Base-by-base conservation (phyloP, 805 yeast genomes). In the Kodamaea leandrae region DNA sequence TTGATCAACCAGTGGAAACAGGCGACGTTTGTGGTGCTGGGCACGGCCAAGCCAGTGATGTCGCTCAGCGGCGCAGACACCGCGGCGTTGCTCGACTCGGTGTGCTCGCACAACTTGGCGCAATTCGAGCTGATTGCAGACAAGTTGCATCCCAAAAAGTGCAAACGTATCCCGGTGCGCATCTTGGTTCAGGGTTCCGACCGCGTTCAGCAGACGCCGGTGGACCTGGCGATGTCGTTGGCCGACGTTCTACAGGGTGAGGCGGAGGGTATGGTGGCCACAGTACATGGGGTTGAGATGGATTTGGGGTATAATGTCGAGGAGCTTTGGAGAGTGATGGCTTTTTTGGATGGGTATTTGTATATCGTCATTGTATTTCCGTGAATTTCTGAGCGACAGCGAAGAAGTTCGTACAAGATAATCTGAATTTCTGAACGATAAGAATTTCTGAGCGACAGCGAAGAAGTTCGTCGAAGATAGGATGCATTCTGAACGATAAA, bases 1-100 rank as follows among this genome's bases (percentile, higher is more conserved):
- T 82, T 93, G 82, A 64, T 81, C 45, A 89, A 91, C 55, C 88
- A 80, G 44, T 63, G 88, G 56, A 91, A 93, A 53, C 97, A 91
- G 54, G 76, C 88, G 4, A 80, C 88, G 52, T 87, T 73, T 53
- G 77, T 88, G 0, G 58, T 85, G 26, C 79, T 82, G 48, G 96
- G 96, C 0, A 75, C 78, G n/a, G 74, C 96, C 4, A 87, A 84
- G 46, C 74, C 80, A 2, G 77, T 91, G n/a, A 84, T 91, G 95
- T 71, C 72, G 18, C 63, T 91, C 41, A 77, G 93, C 4, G 80
- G 78, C 45, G 70, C 68, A 1, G 82, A 83, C 38, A 74, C 91
- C 0, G 60, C 66, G 17, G 54, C 55, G 1, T 65, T 88, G 36
- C 85, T 90, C 85, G 49, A 65, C 1, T 60, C 83, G 7, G 68